Conservation (phyloP, 2,329 filamentous ascomycete species). For the Neopestalotiopsis clavispora region DNA sequence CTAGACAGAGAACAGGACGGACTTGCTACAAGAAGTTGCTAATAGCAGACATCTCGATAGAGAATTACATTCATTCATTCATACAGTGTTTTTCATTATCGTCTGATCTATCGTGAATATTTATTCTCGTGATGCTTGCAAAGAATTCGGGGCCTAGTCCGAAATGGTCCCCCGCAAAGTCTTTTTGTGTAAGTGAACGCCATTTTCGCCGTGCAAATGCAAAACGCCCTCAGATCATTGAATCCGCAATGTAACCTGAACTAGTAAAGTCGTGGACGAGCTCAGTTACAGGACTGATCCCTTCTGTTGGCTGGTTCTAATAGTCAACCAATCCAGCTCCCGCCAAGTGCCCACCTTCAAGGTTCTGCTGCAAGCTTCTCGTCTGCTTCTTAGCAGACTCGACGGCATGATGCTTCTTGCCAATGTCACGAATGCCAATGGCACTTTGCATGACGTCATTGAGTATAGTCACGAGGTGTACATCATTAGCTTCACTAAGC, state of each 20-base stretch:
- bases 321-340: constrained; percentile 11
- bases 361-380: constrained; percentile 2
- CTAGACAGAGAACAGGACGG: not conserved
- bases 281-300: too few species aligned
- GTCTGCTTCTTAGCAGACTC: constrained; percentile 45
- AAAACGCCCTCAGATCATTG: constrained; percentile 15
- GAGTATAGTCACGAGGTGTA: constrained; percentile 77
- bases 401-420: constrained; percentile 72
- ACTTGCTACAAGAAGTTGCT: not conserved
- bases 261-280: not conserved
- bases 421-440: constrained; percentile 72
- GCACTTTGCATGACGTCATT: constrained; percentile 76
- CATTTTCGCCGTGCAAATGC: constrained; percentile 39
- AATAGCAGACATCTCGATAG: not conserved
- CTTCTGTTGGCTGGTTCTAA: constrained; percentile 3
- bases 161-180: not conserved
- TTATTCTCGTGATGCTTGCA: constrained; percentile 1
- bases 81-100: constrained; percentile 9
- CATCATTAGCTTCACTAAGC: constrained; percentile 81
- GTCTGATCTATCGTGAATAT: constrained; percentile 12
- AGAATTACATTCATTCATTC: constrained; percentile 12
- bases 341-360: not conserved
- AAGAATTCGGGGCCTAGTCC: not conserved
- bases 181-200: constrained; percentile 27
- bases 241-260: not conserved